phyloP scores from a whole-genome alignment of 495 filamentous ascomycete genomes.

The Neurospora sp. region DNA sequence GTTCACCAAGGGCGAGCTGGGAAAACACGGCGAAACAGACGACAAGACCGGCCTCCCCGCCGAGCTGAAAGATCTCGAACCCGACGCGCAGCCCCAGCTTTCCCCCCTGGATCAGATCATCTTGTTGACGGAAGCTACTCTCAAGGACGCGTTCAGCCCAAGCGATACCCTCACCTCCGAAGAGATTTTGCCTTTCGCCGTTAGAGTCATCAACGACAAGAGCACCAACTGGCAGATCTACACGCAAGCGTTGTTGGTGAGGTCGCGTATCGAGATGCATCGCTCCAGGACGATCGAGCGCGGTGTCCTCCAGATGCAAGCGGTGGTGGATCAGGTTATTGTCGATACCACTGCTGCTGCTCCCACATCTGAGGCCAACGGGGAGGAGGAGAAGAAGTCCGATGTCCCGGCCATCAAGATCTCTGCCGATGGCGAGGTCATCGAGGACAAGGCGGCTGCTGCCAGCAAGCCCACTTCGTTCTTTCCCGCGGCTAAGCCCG shows the following conservation, averaged over 20 bases:
- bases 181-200: constrained; percentile 84
- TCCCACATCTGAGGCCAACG: constrained; percentile 11
- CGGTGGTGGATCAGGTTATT: constrained; percentile 90
- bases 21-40: constrained; percentile 26
- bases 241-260: constrained; percentile 79
- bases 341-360: constrained; percentile 60
- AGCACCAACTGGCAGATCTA: constrained; percentile 98
- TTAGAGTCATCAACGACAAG: constrained; percentile 76
- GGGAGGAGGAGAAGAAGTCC: constrained; percentile 9
- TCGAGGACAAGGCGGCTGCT: not conserved
- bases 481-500: constrained; percentile 63
- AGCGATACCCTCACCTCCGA: constrained; percentile 79
- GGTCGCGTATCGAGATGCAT: constrained; percentile 82
- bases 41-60: constrained; percentile 45
- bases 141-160: constrained; percentile 77
- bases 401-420: constrained; percentile 33
- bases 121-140: constrained; percentile 72
- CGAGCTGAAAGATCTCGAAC: constrained; percentile 51
- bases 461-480: constrained; percentile 54
- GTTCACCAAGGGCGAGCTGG: constrained; percentile 49
- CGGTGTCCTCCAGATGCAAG: constrained; percentile 87
- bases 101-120: constrained; percentile 75
- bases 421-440: constrained; percentile 12
- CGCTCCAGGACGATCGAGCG: constrained; percentile 77
- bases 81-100: constrained; percentile 73